phyloP scores from a whole-genome alignment of 116 monocot species.

The Cymodocea nodosa region DNA sequence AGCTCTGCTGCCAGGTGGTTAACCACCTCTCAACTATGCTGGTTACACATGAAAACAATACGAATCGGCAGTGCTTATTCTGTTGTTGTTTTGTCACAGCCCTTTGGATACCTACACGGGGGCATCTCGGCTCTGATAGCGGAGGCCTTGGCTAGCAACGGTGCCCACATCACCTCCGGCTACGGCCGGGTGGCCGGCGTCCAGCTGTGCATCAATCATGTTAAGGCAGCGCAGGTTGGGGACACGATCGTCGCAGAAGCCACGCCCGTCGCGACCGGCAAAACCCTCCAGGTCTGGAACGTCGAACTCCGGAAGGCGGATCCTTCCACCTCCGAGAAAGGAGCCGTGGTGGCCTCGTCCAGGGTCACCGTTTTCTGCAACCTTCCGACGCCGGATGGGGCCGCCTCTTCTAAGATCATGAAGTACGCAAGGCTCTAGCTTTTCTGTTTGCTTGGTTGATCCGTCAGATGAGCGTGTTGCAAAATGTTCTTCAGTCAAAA shows the following conservation, averaged over 20 bases:
- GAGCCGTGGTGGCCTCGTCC: slow-evolving; percentile 16
- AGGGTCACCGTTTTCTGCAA: slow-evolving; percentile 47
- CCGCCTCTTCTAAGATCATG: slow-evolving; percentile 27
- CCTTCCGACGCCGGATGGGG: slow-evolving; percentile 37
- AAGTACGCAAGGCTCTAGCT: slow-evolving; percentile 53
- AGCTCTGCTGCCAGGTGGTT: slow-evolving; percentile 47
- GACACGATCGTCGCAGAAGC: slow-evolving; percentile 59
- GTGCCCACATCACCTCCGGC: slow-evolving; percentile 72
- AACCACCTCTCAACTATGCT: too few species aligned
- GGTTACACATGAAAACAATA: too few species aligned
- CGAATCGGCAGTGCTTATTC: too few species aligned
- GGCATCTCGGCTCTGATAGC: slow-evolving; percentile 79
- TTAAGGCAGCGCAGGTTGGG: slow-evolving; percentile 38
- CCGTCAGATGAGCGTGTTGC: neutral
- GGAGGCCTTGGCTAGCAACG: slow-evolving; percentile 75
- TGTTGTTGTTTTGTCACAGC: slow-evolving; percentile 19
- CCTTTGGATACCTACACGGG: slow-evolving; percentile 79
- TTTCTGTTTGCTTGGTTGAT: neutral
- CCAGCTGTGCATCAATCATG: slow-evolving; percentile 79
- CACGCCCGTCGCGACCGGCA: slow-evolving; percentile 33
- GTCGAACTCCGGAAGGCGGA: slow-evolving; percentile 14
- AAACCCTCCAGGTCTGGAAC: slow-evolving; percentile 54
- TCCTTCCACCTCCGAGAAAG: slow-evolving; percentile 1
- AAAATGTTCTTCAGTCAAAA: neutral
- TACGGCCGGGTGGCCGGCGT: slow-evolving; percentile 66